phyloP scores from a whole-genome alignment of 1,284 basidiomycete species.

The Xerocomus nothofagi region DNA sequence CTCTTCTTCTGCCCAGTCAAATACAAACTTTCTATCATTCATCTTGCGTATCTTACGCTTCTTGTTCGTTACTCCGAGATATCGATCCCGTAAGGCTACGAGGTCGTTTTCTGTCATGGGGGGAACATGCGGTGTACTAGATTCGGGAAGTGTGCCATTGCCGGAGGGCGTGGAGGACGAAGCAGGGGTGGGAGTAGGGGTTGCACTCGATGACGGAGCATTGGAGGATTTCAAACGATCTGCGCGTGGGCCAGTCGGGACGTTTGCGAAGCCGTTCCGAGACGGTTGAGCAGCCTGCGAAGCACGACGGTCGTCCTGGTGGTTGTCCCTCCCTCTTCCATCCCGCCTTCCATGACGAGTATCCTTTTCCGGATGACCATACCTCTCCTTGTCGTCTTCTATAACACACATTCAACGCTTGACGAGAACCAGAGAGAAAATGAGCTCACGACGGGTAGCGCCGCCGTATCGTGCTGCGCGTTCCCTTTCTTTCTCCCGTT shows the following conservation, averaged over 20 bases:
- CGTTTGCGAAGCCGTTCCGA: conserved; percentile 52
- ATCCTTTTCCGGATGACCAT: conserved; percentile 53
- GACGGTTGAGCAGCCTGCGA: conserved; percentile 36
- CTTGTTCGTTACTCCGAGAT: conserved; percentile 90
- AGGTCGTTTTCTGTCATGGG: conserved; percentile 77
- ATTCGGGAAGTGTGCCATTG: conserved; percentile 30
- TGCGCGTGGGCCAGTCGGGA: conserved; percentile 84
- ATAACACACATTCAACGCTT: conserved; percentile 20
- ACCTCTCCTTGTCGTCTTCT: conserved; percentile 64
- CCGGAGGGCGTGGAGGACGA: conserved; percentile 42
- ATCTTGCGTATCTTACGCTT: conserved; percentile 92
- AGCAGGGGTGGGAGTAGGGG: conserved; percentile 38
- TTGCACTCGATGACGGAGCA: conserved; percentile 33
- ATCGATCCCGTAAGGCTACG: conserved; percentile 78
- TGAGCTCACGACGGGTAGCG: conserved; percentile 40
- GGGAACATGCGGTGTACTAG: conserved; percentile 56
- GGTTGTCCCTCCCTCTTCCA: conserved; percentile 33
- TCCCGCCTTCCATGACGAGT: conserved; percentile 36
- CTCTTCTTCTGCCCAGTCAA: conserved; percentile 96
- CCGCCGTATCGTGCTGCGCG: conserved; percentile 28
- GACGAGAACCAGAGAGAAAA: conserved; percentile 28
- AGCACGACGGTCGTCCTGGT: conserved; percentile 35
- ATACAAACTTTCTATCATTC: conserved; percentile 96
- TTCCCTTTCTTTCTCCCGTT: conserved; percentile 39
- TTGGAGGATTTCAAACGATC: conserved; percentile 52